Base-by-base conservation (phyloP, 768 basidiomycete genomes). In the Amanita muscaria region DNA sequence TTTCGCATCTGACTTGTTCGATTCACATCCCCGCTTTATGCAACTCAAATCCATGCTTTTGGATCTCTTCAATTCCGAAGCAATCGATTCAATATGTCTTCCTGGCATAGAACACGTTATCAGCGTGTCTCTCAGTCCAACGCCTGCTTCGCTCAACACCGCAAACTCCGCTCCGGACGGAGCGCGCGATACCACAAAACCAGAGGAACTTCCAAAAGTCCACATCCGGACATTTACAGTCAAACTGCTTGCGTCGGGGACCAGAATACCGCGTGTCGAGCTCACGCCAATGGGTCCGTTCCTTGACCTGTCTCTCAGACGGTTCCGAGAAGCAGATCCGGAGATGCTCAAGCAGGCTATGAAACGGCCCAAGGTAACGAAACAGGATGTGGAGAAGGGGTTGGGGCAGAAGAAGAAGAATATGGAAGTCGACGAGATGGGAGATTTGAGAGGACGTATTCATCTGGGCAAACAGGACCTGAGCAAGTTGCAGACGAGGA, bases 371-470 rank as follows among this genome's bases (percentile, higher is more conserved):
- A 96, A 93, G 69, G 53, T 97, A 50, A 87, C 85, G 68, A 92
- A 94, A 70, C 74, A 73, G 48, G 88, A 92, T 27, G 66, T 94
- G 37, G 89, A 88, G 66, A 80, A 74, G 59, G 90, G 91, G 0
- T 57, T 90, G 8, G 90, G 88, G n/a, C 88, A 88, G 74, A 88
- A 87, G 73, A 77, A 73, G 64, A 93, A 91, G 78, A 99, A 99
- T 59, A 59, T 90, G 64, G 90, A 91, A 68, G 88, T 91, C 55
- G 94, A 99, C 69, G 90, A 88, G 63, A 96, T 98, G 94, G 96
- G 96, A 46, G 89, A 99, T 60, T 62, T 92, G 64, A 76, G 94
- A 55, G 96, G 93, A 34, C 73, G 80, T 47, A 77, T 99, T 22
- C 93, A 98, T 63, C 64, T 98, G 45, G 87, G 68, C 47, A 88